These are phyloP conservation scores for Stenocarpella maydis DNA, from an alignment of 2,329 filamentous ascomycete species.

Conservation along the genomic window DNA sequence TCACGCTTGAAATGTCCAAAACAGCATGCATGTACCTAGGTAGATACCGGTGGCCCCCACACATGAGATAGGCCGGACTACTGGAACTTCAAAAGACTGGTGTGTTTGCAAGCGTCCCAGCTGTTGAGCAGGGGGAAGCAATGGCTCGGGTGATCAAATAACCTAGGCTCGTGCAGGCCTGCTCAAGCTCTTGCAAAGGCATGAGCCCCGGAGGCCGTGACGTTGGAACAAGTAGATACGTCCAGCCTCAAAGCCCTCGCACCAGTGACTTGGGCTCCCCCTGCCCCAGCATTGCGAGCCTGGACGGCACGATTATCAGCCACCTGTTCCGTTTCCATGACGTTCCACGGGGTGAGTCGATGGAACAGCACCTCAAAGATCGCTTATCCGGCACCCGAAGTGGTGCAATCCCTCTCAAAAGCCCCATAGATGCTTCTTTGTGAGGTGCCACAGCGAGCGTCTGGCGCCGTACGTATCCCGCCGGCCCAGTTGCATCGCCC, in stretches of 20 bases:
- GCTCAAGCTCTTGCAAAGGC: not conserved
- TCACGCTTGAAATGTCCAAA: not conserved
- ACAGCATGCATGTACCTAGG: not conserved
- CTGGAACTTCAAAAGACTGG: not conserved
- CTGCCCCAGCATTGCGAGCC: not conserved
- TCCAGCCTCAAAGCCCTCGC: not conserved
- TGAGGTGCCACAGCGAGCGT: not conserved
- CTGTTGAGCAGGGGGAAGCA: not conserved
- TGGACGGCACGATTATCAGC: not conserved
- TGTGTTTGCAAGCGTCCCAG: not conserved
- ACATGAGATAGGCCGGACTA: not conserved
- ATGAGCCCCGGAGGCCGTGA: not conserved
- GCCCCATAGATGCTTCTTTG: not conserved
- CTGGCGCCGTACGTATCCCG: not conserved
- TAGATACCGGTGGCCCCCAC: not conserved
- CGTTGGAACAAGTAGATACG: not conserved
- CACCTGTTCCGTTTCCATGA: not conserved
- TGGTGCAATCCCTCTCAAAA: not conserved
- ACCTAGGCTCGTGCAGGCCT: not conserved
- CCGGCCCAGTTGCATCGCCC: not conserved
- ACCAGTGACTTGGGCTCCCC: not conserved
- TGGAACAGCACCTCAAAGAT: slow-evolving; percentile 15
- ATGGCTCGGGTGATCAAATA: not conserved
- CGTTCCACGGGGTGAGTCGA: slow-evolving; percentile 6
- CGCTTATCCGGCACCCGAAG: slow-evolving; percentile 1